phyloP scores from a whole-genome alignment of 2,329 filamentous ascomycete genomes.

The Aspergillus sp. region DNA sequence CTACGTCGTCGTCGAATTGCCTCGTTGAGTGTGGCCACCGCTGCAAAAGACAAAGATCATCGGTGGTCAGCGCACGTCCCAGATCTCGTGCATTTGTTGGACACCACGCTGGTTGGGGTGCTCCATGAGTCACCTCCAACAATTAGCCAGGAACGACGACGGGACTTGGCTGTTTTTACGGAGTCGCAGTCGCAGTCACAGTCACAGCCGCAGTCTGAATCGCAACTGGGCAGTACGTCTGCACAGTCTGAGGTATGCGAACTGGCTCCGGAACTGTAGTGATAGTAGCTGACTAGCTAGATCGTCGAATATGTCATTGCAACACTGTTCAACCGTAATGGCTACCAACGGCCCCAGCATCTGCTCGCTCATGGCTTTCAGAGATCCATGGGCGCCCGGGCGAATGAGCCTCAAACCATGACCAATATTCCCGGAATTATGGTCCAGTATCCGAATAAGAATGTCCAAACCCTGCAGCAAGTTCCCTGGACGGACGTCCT shows the following conservation, averaged over 20 bases:
- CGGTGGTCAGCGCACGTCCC: constrained; percentile 2
- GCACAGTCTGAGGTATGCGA: constrained; percentile 57
- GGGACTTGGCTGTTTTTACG: constrained; percentile 56
- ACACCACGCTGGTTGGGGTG: constrained; percentile 61
- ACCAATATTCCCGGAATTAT: constrained; percentile 60
- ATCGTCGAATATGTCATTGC: constrained; percentile 72
- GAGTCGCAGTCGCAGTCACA: constrained; percentile 47
- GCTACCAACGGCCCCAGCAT: constrained; percentile 57
- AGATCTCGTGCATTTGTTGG: constrained; percentile 54
- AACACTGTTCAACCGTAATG: constrained; percentile 61
- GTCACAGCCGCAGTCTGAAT: too few species aligned
- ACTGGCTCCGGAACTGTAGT: neutral
- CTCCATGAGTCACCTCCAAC: constrained; percentile 25
- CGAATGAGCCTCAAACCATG: constrained; percentile 20
- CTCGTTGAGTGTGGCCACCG: constrained; percentile 17
- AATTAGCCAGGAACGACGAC: constrained; percentile 37
- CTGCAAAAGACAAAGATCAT: constrained; percentile 8
- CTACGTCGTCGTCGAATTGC: constrained; percentile 42
- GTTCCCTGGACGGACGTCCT: constrained; percentile 70
- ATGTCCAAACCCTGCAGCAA: constrained; percentile 61
- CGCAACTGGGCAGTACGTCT: constrained; percentile 35
- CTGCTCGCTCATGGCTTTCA: constrained; percentile 79
- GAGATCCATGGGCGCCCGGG: constrained; percentile 33
- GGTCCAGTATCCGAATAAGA: constrained; percentile 59
- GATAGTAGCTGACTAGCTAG: constrained; percentile 35